Percentiles rank a stretch among this genome's conserved stretches.
Conservation (phyloP, 1,284 basidiomycete species). For the Sporisorium scitamineum region DNA sequence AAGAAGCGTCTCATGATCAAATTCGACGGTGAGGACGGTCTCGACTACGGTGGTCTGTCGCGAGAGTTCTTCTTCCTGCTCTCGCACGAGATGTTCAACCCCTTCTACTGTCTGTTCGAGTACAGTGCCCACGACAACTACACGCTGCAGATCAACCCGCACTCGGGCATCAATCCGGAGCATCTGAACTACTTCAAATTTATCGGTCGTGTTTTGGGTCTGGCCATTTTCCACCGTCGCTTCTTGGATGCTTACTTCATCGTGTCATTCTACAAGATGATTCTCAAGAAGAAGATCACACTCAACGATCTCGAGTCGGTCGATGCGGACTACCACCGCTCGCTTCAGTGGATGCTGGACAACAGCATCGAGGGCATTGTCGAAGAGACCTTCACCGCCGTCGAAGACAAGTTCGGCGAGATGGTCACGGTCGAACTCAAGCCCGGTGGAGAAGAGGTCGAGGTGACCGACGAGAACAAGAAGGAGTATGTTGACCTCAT, state of each 20-base stretch:
- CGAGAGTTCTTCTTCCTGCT: constrained; percentile 99
- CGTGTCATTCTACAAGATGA: constrained; percentile 99
- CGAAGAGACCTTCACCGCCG: constrained; percentile 71
- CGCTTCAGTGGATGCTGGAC: constrained; percentile 88
- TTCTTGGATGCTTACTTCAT: constrained; percentile 99
- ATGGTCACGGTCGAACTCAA: constrained; percentile 93
- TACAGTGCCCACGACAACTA: constrained; percentile 99
- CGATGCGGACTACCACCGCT: constrained; percentile 78
- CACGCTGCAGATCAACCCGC: constrained; percentile 97
- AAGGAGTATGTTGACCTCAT: constrained; percentile 96
- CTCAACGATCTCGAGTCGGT: constrained; percentile 67
- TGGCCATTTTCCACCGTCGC: constrained; percentile 97
- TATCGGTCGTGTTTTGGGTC: constrained; percentile 90
- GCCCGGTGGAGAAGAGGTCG: constrained; percentile 83
- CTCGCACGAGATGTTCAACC: constrained; percentile 83
- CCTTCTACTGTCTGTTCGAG: constrained; percentile 97
- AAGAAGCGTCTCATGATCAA: constrained; percentile 98
- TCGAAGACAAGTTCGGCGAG: constrained; percentile 97
- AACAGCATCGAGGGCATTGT: constrained; percentile 68
- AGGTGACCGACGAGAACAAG: constrained; percentile 97
- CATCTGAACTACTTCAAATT: constrained; percentile 99
- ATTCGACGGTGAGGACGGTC: constrained; percentile 97
- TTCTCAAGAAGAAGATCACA: constrained; percentile 69
- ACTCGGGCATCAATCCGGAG: constrained; percentile 97
- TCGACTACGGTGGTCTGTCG: constrained; percentile 97